Evolutionary conservation across 75 land plant species (phyloP), one percentile per base, ranked within the genome.

Genomic region (Sequoia sempervirens): DNA sequence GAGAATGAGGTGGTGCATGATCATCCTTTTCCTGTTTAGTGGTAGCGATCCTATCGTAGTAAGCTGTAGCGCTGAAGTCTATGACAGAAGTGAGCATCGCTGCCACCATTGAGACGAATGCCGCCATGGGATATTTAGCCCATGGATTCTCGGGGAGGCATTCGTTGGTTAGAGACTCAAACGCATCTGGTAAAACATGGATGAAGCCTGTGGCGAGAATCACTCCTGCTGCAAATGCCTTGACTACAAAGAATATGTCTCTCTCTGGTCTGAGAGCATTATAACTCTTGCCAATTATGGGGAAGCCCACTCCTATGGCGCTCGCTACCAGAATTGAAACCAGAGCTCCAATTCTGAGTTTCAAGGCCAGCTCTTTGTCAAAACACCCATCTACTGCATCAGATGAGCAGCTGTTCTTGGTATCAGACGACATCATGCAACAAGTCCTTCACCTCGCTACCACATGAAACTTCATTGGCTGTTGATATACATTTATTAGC

Each of bases 221-320:
- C 26, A 89, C 84, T 34, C 90, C 90, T n/a, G 90, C 90, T 14
- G 90, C 85, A 43, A 86, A 89, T 9, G 87, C 82, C 66, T 86
- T 86, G 72, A 83, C 79, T 61, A 86, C 50, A n/a, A 89, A 80
- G 82, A 89, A 89, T 6, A 85, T 52, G 87, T 81, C 73, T 41
- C 80, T 81, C 12, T 84, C 84, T 13, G 88, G 85, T 40, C 82
- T 37, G 50, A 87, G 36, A 30, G 82, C 74, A 72, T 41, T 61
- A 47, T 82, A 46, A 40, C 4, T 26, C 10, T 61, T 56, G 10
- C 64, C 85, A 2, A 86, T 61, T 30, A 89, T 38, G 8, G 90
- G 90, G n/a, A 86, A 78, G 45, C 82, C 46, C n/a, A 86, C 88
- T 5, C 90, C 90, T 11, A 89, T 28, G 32, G 54, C 76, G 28